phyloP scores from a whole-genome alignment of 208 protist genomes.

The Strigomonas culicis region DNA sequence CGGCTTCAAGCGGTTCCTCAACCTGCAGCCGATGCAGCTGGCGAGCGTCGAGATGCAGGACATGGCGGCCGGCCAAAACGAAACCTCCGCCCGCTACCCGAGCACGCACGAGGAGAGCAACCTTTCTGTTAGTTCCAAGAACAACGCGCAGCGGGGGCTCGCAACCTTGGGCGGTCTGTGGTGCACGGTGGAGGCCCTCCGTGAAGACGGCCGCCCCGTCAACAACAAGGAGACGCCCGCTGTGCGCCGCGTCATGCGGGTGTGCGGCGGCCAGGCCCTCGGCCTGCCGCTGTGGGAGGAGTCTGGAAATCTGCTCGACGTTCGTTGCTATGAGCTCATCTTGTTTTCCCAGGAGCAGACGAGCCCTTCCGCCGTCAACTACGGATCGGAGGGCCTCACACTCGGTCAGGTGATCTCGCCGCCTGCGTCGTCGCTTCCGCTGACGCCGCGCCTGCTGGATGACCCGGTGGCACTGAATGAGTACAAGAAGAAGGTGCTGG shows the following conservation, averaged over 20 bases:
- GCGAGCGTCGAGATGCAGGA: conserved; percentile 44
- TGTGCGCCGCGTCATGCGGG: conserved; percentile 63
- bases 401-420: conserved; percentile 61
- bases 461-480: conserved; percentile 49
- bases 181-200: conserved; percentile 59
- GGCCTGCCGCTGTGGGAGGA: conserved; percentile 24
- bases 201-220: conserved; percentile 39
- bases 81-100: conserved; percentile 19
- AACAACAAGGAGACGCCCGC: conserved; percentile 26
- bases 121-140: conserved; percentile 9
- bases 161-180: conserved; percentile 67
- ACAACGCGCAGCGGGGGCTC: conserved; percentile 26
- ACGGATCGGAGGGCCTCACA: conserved; percentile 52
- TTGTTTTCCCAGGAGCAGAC: conserved; percentile 58
- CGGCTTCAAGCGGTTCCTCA: conserved; percentile 47
- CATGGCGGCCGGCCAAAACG: conserved; percentile 24
- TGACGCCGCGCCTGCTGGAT: conserved; percentile 62
- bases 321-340: conserved; percentile 72
- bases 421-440: conserved; percentile 53
- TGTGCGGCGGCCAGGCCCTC: conserved; percentile 66
- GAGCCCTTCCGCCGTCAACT: conserved; percentile 46
- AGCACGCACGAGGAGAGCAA: conserved; percentile 9
- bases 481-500: conserved; percentile 57
- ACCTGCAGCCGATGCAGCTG: conserved; percentile 69
- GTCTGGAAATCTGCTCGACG: conserved; percentile 26